Base-by-base conservation (phyloP, 352 stramenopile species). In the Pythium dissimile region DNA sequence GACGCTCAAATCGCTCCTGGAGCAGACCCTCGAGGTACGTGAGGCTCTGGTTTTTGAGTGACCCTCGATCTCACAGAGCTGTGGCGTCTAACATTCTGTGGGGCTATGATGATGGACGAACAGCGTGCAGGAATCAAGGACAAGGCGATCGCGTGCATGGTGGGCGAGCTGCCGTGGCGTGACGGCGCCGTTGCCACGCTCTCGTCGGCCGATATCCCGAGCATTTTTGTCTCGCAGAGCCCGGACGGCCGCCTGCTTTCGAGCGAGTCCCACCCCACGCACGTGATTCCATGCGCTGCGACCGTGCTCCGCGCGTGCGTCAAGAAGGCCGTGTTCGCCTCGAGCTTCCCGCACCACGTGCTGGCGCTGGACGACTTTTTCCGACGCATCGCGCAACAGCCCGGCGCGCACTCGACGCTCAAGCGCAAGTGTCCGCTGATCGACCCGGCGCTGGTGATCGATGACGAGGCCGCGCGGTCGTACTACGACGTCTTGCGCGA, bases 401-500 rank as follows among this genome's bases (percentile, higher is more conserved):
- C 65, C 7, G 69, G 63, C 0, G 73, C 73, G 12, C 66, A 68
- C 30, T 49, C 78, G 9, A 45, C 59, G 21, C 53, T 92, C 20
- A 73, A 77, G 46, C 71, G 72, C 42, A 85, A 80, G 39, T 82
- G 66, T 39, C 75, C 81, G 15, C 54, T 75, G 4, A 66, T 88
- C 23, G 67, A 77, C 12, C 50, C 70, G 3, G 31, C 55, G 0
- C 34, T 61, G 21, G 16, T 48, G 3, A 10, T 56, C 9, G 50
- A 70, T 35, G 60, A 62, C 11, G 52, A 64, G 23, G 69, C 71
- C 16, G 27, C 31, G 2, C 57, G 57, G 23, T 86, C 78, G 5
- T 92, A 84, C 58, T 89, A 83, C 47, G 78, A 88, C 10, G 80
- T 87, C 23, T 57, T 92, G 18, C 69, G 73, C 10, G 64, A 73